Base-by-base conservation (phyloP, 1,284 basidiomycete species). In the Leccinum variabile region DNA sequence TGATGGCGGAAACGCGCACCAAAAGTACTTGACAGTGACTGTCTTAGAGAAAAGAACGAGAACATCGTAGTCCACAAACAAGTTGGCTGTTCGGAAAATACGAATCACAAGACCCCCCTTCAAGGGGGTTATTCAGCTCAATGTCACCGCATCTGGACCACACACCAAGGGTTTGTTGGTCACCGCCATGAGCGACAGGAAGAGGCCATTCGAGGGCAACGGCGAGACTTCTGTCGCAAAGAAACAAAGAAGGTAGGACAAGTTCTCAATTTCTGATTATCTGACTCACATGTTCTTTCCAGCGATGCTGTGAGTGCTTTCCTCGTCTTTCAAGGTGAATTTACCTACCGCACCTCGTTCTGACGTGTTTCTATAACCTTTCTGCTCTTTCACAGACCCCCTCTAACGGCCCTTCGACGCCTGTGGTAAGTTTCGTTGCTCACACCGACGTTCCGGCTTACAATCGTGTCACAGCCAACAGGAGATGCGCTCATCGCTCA, bases 321-420 rank as follows among this genome's bases (percentile, higher is more conserved):
- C 68, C 70, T 68, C 66, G 65, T 69, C 64, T 66, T 70, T 66
- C 69, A 90, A 91, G 89, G 89, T 91, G 87, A 91, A 90, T 91
- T 77, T 68, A 72, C 77, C 73, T 75, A 75, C 74, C 78, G 75
- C 77, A 77, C 80, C 75, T 68, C 14, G 16, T 66, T 81, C 84
- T 87, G 72, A 87, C 83, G 75, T 78, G 74, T 74, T 77, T 82
- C 87, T 91, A 88, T 89, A 90, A 89, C 87, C 85, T 70, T 75
- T 80, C 79, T 83, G 74, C 73, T 75, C 75, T 74, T 66, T 69
- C 54, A 65, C 82, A 90, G 88, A 88, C 80, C 56, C 60, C 78
- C 14, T 72, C 81, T 66, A 82, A 85, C 79, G 82, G 79, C n/a
- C 64, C 78, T 41, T 70, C 76, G 41, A 68, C 76, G 56, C 69